Evolutionary conservation across 257 asterid species (phyloP).

Genomic region (Plectranthus barbatus): DNA sequence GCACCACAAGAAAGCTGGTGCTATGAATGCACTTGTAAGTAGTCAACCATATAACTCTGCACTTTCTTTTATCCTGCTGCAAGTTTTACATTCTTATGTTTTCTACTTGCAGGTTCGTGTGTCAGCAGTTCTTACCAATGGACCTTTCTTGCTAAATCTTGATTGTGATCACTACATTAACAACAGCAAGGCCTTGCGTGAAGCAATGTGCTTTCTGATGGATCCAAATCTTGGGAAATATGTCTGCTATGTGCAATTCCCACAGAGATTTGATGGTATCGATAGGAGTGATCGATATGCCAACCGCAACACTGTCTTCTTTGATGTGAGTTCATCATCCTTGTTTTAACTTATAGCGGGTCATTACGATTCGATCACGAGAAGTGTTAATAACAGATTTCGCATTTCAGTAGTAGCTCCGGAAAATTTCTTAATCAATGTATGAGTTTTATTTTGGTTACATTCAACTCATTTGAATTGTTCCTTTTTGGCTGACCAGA

Average conservation of each 20-base stretch:
- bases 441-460: background rate
- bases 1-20: conserved; percentile 99
- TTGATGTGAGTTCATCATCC: conserved; percentile 59
- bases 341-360: background rate
- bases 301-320: conserved; percentile 93
- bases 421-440: background rate
- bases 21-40: conserved; percentile 97
- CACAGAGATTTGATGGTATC: conserved; percentile 96
- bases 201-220: conserved; percentile 95
- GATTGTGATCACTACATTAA: conserved; percentile 98
- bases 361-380: background rate
- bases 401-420: background rate
- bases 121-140: conserved; percentile 96
- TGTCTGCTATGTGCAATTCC: conserved; percentile 94
- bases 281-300: conserved; percentile 94
- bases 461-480: conserved; percentile 8
- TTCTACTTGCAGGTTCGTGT: conserved; percentile 74
- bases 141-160: conserved; percentile 95
- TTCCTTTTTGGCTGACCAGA: conserved; percentile 34
- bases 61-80: background rate
- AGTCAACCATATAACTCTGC: background rate
- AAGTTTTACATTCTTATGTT: conserved; percentile 12
- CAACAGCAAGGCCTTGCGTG: conserved; percentile 97
- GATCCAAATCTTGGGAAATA: conserved; percentile 97
- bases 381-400: background rate